Evolutionary conservation across 1,284 basidiomycete species (phyloP).

Genomic region (Trichosporon asahii): DNA sequence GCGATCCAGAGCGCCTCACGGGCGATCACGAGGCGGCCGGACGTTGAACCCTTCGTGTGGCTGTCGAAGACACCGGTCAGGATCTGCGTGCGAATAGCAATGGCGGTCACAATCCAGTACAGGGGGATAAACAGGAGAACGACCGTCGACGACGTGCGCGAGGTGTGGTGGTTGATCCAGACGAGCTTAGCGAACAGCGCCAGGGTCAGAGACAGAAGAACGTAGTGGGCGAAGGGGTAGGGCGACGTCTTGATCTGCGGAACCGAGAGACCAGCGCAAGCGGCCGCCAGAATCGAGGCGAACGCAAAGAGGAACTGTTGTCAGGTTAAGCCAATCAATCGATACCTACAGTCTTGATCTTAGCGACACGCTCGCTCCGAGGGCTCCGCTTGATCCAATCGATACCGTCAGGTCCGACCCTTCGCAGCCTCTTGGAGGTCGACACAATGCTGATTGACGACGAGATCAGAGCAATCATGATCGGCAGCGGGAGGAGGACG

Average conservation of each 20-base stretch:
- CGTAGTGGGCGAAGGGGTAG: slow-evolving; percentile 25
- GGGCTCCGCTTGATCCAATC: slow-evolving; percentile 27
- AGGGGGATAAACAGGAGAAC: slow-evolving; percentile 80
- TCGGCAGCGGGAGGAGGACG: slow-evolving; percentile 58
- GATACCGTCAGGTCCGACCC: slow-evolving; percentile 18
- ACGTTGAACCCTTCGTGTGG: slow-evolving; percentile 24
- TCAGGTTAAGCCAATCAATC: slow-evolving; percentile 52
- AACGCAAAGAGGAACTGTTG: slow-evolving; percentile 47
- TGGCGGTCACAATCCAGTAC: slow-evolving; percentile 58
- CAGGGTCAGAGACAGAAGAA: slow-evolving; percentile 35
- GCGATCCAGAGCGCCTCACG: slow-evolving; percentile 49
- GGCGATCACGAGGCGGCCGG: slow-evolving; percentile 37
- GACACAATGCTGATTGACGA: slow-evolving; percentile 49
- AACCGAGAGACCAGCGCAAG: slow-evolving; percentile 59
- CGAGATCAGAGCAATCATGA: slow-evolving; percentile 49
- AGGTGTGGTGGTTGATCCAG: slow-evolving; percentile 68
- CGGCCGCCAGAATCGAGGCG: slow-evolving; percentile 55
- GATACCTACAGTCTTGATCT: slow-evolving; percentile 63
- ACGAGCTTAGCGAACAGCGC: slow-evolving; percentile 43
- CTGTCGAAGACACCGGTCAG: slow-evolving; percentile 36
- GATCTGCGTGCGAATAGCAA: slow-evolving; percentile 65
- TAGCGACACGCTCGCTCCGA: slow-evolving; percentile 57
- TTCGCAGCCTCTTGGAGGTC: slow-evolving; percentile 38
- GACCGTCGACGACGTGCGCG: slow-evolving; percentile 68
- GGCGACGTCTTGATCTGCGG: slow-evolving; percentile 54